Percentiles rank a stretch among this genome's conserved stretches.
phyloP scores from a whole-genome alignment of 1,284 basidiomycete species.

The Cryptococcus neoformans region DNA sequence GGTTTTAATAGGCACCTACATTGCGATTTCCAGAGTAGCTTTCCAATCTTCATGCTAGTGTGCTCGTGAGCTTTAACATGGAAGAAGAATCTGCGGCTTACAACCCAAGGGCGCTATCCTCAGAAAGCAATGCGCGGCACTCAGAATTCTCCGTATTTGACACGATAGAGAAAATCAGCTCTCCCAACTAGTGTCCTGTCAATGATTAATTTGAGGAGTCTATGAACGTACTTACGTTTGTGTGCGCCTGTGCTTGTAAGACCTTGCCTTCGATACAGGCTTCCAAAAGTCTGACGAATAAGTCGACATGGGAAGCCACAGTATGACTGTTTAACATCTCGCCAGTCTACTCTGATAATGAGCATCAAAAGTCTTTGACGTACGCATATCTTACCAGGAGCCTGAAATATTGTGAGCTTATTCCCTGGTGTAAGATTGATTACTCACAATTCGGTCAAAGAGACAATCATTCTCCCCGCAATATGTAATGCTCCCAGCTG shows the following conservation, averaged over 20 bases:
- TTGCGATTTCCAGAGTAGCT: background rate
- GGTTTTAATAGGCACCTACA: background rate
- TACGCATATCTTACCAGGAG: too few relatives aligned
- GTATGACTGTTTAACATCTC: too few relatives aligned
- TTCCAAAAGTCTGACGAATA: background rate
- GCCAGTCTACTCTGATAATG: too few relatives aligned
- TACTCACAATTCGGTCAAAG: too few relatives aligned
- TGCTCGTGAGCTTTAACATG: background rate
- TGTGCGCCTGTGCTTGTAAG: background rate
- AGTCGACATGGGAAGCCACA: too few relatives aligned
- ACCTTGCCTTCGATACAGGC: background rate
- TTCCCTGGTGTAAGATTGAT: too few relatives aligned
- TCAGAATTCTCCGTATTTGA: background rate
- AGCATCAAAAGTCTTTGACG: too few relatives aligned
- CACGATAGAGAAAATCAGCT: background rate
- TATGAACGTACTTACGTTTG: background rate
- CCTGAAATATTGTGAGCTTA: too few relatives aligned
- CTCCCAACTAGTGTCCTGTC: background rate
- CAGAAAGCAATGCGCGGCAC: background rate
- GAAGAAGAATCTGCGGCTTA: background rate
- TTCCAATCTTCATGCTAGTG: background rate
- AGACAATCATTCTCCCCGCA: too few relatives aligned
- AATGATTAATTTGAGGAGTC: background rate
- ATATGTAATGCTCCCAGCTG: too few relatives aligned
- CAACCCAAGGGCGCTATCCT: background rate